These are phyloP conservation scores for Barbarea vulgaris DNA, from an alignment of 345 rosid genomes.

Conservation along the genomic window DNA sequence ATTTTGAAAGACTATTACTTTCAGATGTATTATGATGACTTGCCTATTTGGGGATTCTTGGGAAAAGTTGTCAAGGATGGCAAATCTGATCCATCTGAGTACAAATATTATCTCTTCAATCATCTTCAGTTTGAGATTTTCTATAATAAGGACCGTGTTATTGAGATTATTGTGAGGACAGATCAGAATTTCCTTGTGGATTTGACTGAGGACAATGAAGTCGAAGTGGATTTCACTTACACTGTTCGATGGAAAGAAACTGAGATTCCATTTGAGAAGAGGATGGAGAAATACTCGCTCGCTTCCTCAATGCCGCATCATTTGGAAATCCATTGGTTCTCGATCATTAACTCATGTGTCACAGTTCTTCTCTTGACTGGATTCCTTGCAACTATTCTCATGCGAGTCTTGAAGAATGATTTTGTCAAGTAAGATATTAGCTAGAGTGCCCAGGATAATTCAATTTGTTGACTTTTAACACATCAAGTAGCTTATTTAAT, in stretches of 20 bases:
- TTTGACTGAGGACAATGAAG: conserved; percentile 55
- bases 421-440: conserved; percentile 53
- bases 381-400: conserved; percentile 59
- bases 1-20: conserved; percentile 56
- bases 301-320: conserved; percentile 57
- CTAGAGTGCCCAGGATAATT: neutral
- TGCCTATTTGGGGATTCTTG: conserved; percentile 61
- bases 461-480: neutral
- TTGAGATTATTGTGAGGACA: conserved; percentile 47
- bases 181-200: conserved; percentile 52
- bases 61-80: conserved; percentile 57
- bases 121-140: conserved; percentile 53
- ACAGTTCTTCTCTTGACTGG: conserved; percentile 69
- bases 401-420: conserved; percentile 64
- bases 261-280: conserved; percentile 52
- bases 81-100: conserved; percentile 46
- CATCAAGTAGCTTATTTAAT: neutral
- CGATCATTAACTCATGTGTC: conserved; percentile 59
- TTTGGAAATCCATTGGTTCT: conserved; percentile 65
- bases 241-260: conserved; percentile 62
- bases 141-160: conserved; percentile 57
- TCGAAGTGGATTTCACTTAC: conserved; percentile 51
- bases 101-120: conserved; percentile 50
- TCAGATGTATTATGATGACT: conserved; percentile 65
- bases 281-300: conserved; percentile 59